Evolutionary conservation across 306 rosid species (phyloP), one percentile per base, ranked within the genome.

Genomic region (Mucuna pruriens): DNA sequence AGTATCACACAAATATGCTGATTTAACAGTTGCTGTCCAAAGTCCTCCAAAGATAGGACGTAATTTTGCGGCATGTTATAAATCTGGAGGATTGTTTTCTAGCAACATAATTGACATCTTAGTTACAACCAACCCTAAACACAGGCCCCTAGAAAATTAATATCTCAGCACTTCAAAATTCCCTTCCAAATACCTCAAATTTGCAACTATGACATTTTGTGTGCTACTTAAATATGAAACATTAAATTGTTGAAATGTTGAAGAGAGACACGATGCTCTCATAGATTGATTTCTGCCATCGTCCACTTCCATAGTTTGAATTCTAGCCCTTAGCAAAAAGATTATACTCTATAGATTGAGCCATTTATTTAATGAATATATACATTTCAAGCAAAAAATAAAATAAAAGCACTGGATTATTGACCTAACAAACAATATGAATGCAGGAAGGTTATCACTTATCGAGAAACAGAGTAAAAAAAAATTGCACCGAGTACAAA

Each of bases 391-490:
- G 31, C 64, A 82, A 75, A 10, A 29, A 29, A 51, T 4, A 44
- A 9, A 15, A 67, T 40, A 40, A n/a, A 17, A 6, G 26, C 57
- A 80, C 44, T 51, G 87, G 19, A 77, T 19, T 34, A 73, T 75
- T 72, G 86, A 85, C 44, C 79, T 77, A 17, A 85, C 45, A 79
- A 62, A 86, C 52, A 79, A 44, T 68, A 94, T 75, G 55, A 94
- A 26, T 12, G 25, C 48, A 49, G 97, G 98, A 82, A 94, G 91
- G 84, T 86, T 86, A 70, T n/a, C n/a, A n/a, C n/a, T n/a, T n/a
- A n/a, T 94, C 97, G 13, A 94, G 94, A 84, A 88, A 84, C 80
- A 88, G 45, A 7, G 98, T 89, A 65, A 91, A n/a, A n/a, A n/a
- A n/a, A 84, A 55, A 89, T 65, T 66, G 91, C 90, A 62, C 89